These are phyloP conservation scores for Quillaja saponaria DNA, from an alignment of 306 rosid species.

Conservation along the genomic window DNA sequence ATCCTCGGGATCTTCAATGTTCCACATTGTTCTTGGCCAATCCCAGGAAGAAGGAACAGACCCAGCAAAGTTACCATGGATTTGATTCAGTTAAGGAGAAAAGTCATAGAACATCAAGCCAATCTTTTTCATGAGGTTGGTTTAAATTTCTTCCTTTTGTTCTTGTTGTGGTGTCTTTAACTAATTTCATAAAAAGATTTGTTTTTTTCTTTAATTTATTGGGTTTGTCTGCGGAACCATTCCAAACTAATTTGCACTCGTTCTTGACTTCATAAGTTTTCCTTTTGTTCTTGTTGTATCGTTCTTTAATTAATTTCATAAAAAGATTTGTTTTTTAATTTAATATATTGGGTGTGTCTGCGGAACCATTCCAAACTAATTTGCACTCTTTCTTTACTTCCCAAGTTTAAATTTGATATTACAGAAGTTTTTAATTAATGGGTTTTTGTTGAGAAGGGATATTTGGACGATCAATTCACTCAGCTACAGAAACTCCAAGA, in stretches of 20 bases:
- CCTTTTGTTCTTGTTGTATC: not conserved
- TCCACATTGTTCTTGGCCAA: not conserved
- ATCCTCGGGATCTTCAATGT: not conserved
- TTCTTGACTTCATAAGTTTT: not conserved
- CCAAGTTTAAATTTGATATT: no score
- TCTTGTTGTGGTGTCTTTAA: constrained; percentile 3
- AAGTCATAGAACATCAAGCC: constrained; percentile 46
- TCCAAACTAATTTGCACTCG: no score
- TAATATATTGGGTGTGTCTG: no score
- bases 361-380: no score
- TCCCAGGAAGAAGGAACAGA: not conserved
- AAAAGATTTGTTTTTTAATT: no score
- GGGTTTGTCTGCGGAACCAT: no score
- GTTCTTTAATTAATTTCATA: not conserved
- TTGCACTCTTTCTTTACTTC: not conserved
- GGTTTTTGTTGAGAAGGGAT: constrained; percentile 47
- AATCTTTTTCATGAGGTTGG: constrained; percentile 56
- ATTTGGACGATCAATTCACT: constrained; percentile 70
- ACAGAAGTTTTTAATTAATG: not conserved
- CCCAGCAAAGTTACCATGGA: constrained; percentile 48
- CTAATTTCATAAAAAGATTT: no score
- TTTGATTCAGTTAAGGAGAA: constrained; percentile 49
- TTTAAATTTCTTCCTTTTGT: not conserved
- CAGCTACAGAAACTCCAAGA: constrained; percentile 79
- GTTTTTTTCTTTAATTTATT: no score